phyloP scores from a whole-genome alignment of 495 filamentous ascomycete genomes.

The Penicillium dipodomyicola region DNA sequence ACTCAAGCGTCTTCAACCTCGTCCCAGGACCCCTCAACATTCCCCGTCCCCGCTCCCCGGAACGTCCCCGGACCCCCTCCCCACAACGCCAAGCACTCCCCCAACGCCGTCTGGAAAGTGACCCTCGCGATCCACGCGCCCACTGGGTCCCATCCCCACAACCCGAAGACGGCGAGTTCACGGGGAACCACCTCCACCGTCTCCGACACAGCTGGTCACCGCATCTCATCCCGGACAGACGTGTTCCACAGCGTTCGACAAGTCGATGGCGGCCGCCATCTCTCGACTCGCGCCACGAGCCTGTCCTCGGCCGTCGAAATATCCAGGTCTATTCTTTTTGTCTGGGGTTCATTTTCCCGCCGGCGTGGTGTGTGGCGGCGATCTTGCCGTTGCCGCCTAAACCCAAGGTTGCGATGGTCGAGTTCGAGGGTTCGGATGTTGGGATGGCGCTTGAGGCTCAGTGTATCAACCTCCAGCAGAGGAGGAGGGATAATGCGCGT shows the following conservation, averaged over 20 bases:
- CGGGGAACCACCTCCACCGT: conserved; percentile 27
- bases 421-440: conserved; percentile 34
- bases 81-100: conserved; percentile 6
- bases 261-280: conserved; percentile 67
- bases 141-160: conserved; percentile 42
- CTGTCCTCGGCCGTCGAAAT: conserved; percentile 65
- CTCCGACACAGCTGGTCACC: conserved; percentile 65
- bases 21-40: conserved; percentile 33
- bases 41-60: conserved; percentile 17
- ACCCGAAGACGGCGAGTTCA: conserved; percentile 18
- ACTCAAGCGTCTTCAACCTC: conserved; percentile 33
- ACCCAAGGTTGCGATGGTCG: conserved; percentile 33
- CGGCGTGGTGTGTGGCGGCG: conserved; percentile 85
- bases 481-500: conserved; percentile 71
- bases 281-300: conserved; percentile 58
- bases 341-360: conserved; percentile 80
- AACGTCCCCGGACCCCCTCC: conserved; percentile 2
- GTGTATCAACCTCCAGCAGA: conserved; percentile 52
- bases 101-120: conserved; percentile 30
- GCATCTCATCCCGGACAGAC: conserved; percentile 64
- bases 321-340: conserved; percentile 85
- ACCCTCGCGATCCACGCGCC: conserved; percentile 45
- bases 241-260: conserved; percentile 32
- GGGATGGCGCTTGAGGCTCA: conserved; percentile 48
- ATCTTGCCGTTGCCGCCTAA: conserved; percentile 72